These are phyloP conservation scores for Hevea brasiliensis DNA, from an alignment of 345 rosid species.

Conservation along the genomic window DNA sequence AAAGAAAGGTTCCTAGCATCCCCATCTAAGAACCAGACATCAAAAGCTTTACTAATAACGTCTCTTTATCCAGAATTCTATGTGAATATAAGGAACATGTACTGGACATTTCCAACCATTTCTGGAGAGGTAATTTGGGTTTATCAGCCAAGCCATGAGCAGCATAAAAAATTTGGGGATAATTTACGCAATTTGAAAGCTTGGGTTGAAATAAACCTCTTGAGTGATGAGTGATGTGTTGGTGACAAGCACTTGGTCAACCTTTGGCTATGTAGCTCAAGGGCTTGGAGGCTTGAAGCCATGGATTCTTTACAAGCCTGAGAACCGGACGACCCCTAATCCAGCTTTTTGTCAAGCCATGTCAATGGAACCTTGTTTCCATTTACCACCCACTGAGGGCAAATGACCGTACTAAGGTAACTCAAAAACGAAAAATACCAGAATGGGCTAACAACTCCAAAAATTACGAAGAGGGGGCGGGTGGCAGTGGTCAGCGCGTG, in stretches of 20 bases:
- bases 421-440: no score
- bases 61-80: slow-evolving; percentile 21
- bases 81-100: slow-evolving; percentile 9
- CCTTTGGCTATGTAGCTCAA: slow-evolving; percentile 31
- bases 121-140: slow-evolving; percentile 18
- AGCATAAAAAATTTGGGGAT: slow-evolving; percentile 18
- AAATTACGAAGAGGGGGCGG: no score
- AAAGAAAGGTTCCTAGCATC: not conserved
- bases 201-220: slow-evolving; percentile 26
- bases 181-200: slow-evolving; percentile 23
- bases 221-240: slow-evolving; percentile 27
- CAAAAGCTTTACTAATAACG: slow-evolving; percentile 12
- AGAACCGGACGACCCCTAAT: not conserved
- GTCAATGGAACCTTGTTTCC: slow-evolving; percentile 23
- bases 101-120: slow-evolving; percentile 18
- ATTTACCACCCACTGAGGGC: slow-evolving; percentile 9
- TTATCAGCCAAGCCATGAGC: slow-evolving; percentile 25
- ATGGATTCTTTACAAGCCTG: slow-evolving; percentile 22
- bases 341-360: slow-evolving; percentile 2
- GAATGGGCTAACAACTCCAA: no score
- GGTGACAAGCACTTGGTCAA: slow-evolving; percentile 26
- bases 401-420: no score
- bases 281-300: slow-evolving; percentile 29
- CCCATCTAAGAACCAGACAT: not conserved
- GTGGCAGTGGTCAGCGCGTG: no score